Evolutionary conservation across 2,329 filamentous ascomycete genomes (phyloP), one percentile per base, ranked within the genome.

Genomic region (Colletotrichum liriopes): DNA sequence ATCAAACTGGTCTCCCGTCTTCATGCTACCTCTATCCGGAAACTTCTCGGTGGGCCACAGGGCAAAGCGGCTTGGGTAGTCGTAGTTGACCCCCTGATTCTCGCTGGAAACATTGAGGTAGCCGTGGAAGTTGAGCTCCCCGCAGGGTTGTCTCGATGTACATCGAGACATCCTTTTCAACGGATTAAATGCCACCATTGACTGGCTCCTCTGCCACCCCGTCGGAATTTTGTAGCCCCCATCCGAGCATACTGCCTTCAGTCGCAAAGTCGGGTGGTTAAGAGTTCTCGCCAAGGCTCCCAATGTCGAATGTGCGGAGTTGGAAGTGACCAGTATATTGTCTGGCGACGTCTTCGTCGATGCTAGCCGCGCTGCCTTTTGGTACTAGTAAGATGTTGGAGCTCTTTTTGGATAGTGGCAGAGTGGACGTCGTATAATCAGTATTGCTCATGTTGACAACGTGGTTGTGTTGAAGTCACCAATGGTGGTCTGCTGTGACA

Each of bases 101-200:
- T 76, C 77, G 0, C 74, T 74, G 6, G 74, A 75, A 56, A 77
- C 74, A 67, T 74, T 76, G 45, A 93, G 83, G 61, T 85, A 86
- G 2, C 92, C 92, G 74, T 92, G 89, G 78, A 88, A 93, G 79
- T 94, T 94, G 79, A 94, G 80, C 79, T 94, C 78, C 94, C 92
- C 26, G 89, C 92, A 0, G 92, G 92, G 77, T 94, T 93, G 74
- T 91, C 84, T 74, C 89, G 82, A 76, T 93, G 90, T 56, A 93
- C 86, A 75, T 92, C 90, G 14, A 82, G n/a, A n/a, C n/a, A n/a
- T n/a, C n/a, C n/a, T 93, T 93, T 78, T 93, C 92, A 2, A 94
- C 90, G 8, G 83, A 84, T 82, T 85, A 89, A 73, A 89, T 83
- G 26, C 83, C 81, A 5, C 87, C 85, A 1, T 84, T 84, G 9